Evolutionary conservation across 169 alveolate genomes (phyloP).

Genomic region (Neospora caninum): DNA sequence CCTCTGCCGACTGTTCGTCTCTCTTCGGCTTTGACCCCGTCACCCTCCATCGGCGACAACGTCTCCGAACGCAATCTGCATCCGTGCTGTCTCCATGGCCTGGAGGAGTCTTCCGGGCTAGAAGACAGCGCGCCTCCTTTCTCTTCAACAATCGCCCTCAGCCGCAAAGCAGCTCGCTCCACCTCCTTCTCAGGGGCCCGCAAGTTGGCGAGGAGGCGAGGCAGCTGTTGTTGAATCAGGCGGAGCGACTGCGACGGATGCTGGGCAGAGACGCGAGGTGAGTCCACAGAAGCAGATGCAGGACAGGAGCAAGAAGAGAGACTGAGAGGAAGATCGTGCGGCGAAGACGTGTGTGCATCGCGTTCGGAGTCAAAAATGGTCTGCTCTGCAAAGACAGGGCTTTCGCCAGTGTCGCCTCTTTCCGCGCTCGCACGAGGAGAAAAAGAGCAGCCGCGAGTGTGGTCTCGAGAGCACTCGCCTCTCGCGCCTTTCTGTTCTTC

Average conservation of each 20-base stretch:
- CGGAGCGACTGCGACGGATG: background rate
- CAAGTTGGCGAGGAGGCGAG: constrained; percentile 33
- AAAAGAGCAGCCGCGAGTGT: background rate
- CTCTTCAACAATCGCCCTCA: background rate
- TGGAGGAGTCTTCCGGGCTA: no score
- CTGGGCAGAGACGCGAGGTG: background rate
- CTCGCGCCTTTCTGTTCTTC: no score
- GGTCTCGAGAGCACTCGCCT: background rate
- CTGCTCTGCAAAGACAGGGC: background rate
- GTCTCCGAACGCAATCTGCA: no score
- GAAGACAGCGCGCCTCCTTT: background rate
- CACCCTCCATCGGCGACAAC: no score
- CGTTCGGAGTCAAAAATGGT: background rate
- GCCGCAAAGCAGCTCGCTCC: background rate
- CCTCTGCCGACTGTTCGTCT: no score
- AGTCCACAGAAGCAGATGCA: background rate
- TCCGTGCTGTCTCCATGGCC: no score
- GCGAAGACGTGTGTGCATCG: background rate
- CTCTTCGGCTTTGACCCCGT: no score
- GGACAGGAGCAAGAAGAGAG: background rate
- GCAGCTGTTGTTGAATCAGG: background rate
- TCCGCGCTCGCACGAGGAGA: background rate
- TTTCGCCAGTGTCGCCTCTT: background rate
- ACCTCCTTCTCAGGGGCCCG: constrained; percentile 12
- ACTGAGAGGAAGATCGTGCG: background rate